A percentile compares a stretch with the other conserved stretches of the same genome.
Evolutionary conservation across 371 early-diverging fungal genomes (phyloP).

Genomic region (Haplosporangium sp.): DNA sequence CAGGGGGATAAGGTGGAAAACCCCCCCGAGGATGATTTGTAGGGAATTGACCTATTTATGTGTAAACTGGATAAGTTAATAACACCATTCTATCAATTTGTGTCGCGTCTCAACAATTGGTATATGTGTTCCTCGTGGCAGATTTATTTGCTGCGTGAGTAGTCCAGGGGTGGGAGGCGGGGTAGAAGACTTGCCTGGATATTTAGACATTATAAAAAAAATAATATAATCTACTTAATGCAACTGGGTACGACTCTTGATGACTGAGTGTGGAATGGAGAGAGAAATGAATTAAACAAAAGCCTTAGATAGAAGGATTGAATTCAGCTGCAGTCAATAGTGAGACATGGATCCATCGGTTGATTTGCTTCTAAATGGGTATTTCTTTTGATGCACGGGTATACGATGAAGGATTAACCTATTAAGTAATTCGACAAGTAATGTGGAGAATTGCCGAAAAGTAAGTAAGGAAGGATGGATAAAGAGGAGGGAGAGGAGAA

Average conservation of each 20-base stretch:
- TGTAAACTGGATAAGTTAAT: not conserved
- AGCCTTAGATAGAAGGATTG: not conserved
- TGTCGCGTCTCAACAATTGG: not conserved
- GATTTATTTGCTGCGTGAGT: not conserved
- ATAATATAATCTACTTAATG: no score
- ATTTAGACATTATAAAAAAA: constrained; percentile 24
- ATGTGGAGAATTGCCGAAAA: not conserved
- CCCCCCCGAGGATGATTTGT: constrained; percentile 37
- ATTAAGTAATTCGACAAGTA: no score
- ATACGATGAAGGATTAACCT: not conserved
- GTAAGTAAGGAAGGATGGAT: not conserved
- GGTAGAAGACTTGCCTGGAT: constrained; percentile 25
- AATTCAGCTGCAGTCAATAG: not conserved
- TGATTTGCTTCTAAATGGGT: not conserved
- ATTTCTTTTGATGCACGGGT: constrained; percentile 6
- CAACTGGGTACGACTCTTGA: not conserved
- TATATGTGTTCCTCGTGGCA: not conserved
- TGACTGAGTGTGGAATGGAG: not conserved
- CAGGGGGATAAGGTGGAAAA: constrained; percentile 44
- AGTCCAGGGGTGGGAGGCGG: not conserved
- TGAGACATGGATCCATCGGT: constrained; percentile 18
- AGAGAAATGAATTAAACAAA: no score
- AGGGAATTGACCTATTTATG: constrained; percentile 22
- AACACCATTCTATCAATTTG: not conserved
- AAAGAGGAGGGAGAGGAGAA: not conserved